Evolutionary conservation across 1,284 basidiomycete genomes (phyloP).

Genomic region (Trichosporon asahii): DNA sequence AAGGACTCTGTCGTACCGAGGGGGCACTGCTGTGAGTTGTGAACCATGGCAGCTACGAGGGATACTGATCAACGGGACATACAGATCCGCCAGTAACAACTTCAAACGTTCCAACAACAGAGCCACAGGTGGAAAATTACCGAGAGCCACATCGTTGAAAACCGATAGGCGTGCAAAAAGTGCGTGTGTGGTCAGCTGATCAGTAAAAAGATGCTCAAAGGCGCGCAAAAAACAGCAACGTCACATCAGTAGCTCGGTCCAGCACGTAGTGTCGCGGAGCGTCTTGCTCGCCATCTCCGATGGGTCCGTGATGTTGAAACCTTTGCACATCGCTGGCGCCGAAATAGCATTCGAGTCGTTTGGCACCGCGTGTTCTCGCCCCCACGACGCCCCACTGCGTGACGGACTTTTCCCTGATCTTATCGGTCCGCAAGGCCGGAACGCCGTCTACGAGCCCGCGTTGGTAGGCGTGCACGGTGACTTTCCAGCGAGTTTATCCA

Average conservation of each 20-base stretch:
- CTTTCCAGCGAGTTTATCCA: not conserved
- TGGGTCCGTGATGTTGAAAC: not conserved
- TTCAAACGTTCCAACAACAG: not conserved
- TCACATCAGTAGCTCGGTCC: not conserved
- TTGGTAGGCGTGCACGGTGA: not conserved
- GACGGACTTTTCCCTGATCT: not conserved
- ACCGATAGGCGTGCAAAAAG: not conserved
- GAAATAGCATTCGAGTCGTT: not conserved
- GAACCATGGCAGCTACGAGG: not conserved
- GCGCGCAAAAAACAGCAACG: too few species aligned
- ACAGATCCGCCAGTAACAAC: not conserved
- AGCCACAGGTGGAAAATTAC: not conserved
- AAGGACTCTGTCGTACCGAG: not conserved
- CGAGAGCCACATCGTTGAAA: not conserved
- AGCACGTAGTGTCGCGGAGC: not conserved
- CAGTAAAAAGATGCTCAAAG: not conserved
- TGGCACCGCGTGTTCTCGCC: not conserved
- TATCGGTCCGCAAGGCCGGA: not conserved
- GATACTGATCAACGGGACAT: not conserved
- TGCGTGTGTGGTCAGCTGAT: not conserved
- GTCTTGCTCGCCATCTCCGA: not conserved
- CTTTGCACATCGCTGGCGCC: not conserved
- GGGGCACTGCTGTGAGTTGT: not conserved
- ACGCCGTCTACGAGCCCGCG: not conserved
- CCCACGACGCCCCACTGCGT: not conserved